Conservation (phyloP, 2,329 filamentous ascomycete genomes). For the Tetracladium maxilliforme region DNA sequence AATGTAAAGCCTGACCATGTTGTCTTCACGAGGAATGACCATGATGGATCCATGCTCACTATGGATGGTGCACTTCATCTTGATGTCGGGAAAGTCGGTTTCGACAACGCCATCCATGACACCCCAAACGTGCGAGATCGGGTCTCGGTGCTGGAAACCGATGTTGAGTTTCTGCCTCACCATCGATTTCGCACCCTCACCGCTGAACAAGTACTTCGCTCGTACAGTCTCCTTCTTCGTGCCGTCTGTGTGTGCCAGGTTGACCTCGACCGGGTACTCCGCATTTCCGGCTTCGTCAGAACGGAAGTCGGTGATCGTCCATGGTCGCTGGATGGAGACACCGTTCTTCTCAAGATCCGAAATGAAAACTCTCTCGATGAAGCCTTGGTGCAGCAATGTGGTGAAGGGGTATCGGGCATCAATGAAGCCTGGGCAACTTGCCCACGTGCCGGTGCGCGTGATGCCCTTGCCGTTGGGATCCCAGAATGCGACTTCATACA, state of each 20-base stretch:
- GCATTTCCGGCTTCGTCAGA: constrained; percentile 38
- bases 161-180: constrained; percentile 53
- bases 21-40: constrained; percentile 60
- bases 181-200: constrained; percentile 55
- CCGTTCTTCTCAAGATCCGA: constrained; percentile 48
- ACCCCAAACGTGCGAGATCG: constrained; percentile 59
- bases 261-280: constrained; percentile 68
- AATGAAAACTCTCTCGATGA: constrained; percentile 58
- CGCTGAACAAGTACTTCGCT: constrained; percentile 58
- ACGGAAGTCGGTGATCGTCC: constrained; percentile 46
- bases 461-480: constrained; percentile 47
- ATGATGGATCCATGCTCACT: constrained; percentile 62
- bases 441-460: constrained; percentile 59
- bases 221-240: constrained; percentile 49
- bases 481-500: constrained; percentile 68
- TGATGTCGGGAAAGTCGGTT: constrained; percentile 66
- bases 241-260: constrained; percentile 64
- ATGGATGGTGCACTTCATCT: constrained; percentile 67
- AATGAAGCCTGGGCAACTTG: constrained; percentile 75
- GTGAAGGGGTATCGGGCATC: constrained; percentile 59
- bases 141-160: constrained; percentile 55
- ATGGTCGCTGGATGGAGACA: constrained; percentile 45
- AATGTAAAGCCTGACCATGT: constrained; percentile 56
- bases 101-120: constrained; percentile 62
- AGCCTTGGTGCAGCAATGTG: constrained; percentile 55